Base-by-base conservation (phyloP, 805 yeast species). In the Zygotorulaspora danielsina region DNA sequence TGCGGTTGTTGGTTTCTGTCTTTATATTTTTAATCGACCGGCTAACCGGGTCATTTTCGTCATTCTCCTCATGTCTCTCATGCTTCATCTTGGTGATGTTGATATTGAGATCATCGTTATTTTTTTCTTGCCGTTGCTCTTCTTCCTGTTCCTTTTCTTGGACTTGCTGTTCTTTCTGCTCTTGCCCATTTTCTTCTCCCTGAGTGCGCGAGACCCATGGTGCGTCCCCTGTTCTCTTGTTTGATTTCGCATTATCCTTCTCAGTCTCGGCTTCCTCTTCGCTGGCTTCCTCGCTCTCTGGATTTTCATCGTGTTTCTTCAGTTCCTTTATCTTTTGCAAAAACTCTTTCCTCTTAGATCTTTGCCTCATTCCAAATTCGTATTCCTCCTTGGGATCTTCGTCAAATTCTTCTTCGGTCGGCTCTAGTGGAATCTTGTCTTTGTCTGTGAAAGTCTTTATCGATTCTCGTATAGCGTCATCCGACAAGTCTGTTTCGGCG, bases 401-500 rank as follows among this genome's bases (percentile, higher is more conserved):
- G 41, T 61, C 65, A 34, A 48, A 47, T 6, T 50, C 48, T 19
- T 41, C 25, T 2, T 41, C 34, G 8, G 54, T 32, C 11, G 39
- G 33, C 18, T 40, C 38, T 29, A 54, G 36, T 9, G 38, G 34
- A 27, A 57, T 43, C 26, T 39, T 49, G 13, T 34, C 44, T 6
- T 32, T 42, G 3, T 41, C 39, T 15, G 47, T 46, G 36, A 59
- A 56, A 15, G 47, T n/a, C 17, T 40, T 44, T 24, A 56, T 21
- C 6, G 64, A 42, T 12, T 50, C 38, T n/a, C 36, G 32, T 3
- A 81, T 52, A 40, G 73, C 75, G 19, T 71, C 78, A 1, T 70
- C 65, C 1, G 72, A 58, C 46, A 84, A 68, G 42, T 75, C 72
- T 0, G 96, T 84, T 55, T 90, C 96, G 47, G 84, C 65, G 53